Base-by-base conservation (phyloP, 345 rosid species). In the Balakata baccata region DNA sequence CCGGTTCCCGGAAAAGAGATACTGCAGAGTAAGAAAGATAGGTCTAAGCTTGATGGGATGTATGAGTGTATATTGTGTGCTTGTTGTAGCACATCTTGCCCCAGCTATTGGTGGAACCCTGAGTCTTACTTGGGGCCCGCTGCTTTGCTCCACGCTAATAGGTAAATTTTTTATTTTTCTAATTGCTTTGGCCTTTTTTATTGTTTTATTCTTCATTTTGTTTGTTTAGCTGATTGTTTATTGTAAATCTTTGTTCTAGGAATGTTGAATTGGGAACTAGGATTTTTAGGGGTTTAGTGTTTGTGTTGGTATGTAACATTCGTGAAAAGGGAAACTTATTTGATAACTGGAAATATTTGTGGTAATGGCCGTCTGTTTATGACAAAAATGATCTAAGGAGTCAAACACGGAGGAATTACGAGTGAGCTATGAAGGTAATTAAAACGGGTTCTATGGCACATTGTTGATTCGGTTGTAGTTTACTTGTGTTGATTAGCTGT, bases 51-150 rank as follows among this genome's bases (percentile, higher is more conserved):
- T 56, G 98, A 94, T 68, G 98, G 97, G 78, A 94, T 90, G 98
- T 94, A 94, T 39, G 98, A 94, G 80, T 92, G 98, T 61, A 94
- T 94, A 37, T 82, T 92, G 47, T 94, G 98, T 65, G 95, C 98
- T 46, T 94, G 98, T 72, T 94, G 98, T 69, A 90, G 93, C 75
- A 90, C 97, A 0, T 89, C 97, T 6, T 94, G 97, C 79, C 98
- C 98, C 39, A 94, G 98, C 62, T 94, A 94, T 66, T 94, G 98
- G 98, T 94, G 98, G 98, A 94, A 92, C 52, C 97, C 98, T 18
- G 98, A 94, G 74, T 82, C 93, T 37, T 94, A 94, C 68, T 82
- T 94, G 78, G 98, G 97, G 1, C 98, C 98, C 0, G 98, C 98
- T 58, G 95, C 97, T 67, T 80, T 94, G 85, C 93, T 94, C 37